Percentiles rank a stretch among this genome's conserved stretches.
phyloP scores from a whole-genome alignment of 768 basidiomycete genomes.

The Rubroboletus pulcherrimus region DNA sequence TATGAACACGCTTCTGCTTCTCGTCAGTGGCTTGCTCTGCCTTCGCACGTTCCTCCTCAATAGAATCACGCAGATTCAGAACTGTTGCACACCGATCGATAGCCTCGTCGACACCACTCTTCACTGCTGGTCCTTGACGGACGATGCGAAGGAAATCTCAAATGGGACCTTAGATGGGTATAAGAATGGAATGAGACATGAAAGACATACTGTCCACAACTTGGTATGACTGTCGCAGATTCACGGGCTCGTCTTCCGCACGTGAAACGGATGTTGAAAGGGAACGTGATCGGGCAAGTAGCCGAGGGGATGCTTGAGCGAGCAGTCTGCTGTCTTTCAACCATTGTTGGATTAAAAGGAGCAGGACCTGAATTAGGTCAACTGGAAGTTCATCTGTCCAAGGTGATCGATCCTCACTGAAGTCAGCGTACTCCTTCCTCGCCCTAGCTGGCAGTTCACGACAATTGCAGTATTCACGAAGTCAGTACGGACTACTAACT shows the following conservation, averaged over 20 bases:
- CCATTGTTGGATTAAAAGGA: slow-evolving; percentile 85
- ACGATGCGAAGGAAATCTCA: slow-evolving; percentile 81
- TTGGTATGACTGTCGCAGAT: slow-evolving; percentile 66
- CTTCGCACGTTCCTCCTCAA: slow-evolving; percentile 74
- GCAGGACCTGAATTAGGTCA: slow-evolving; percentile 52
- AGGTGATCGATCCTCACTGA: slow-evolving; percentile 48
- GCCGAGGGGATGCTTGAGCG: slow-evolving; percentile 31
- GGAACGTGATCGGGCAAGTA: slow-evolving; percentile 40
- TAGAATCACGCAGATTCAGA: slow-evolving; percentile 82
- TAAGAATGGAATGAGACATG: background rate
- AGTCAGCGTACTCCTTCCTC: slow-evolving; percentile 88
- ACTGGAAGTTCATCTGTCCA: background rate
- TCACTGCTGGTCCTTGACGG: slow-evolving; percentile 81
- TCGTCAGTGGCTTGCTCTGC: slow-evolving; percentile 79
- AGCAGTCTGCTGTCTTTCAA: slow-evolving; percentile 40
- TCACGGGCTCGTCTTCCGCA: slow-evolving; percentile 27
- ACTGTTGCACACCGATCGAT: slow-evolving; percentile 84
- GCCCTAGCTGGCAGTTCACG: slow-evolving; percentile 92
- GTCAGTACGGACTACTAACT: slow-evolving; percentile 67
- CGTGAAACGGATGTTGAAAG: slow-evolving; percentile 34
- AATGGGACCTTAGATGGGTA: slow-evolving; percentile 5
- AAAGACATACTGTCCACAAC: slow-evolving; percentile 81
- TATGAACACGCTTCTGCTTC: slow-evolving; percentile 57
- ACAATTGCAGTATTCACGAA: slow-evolving; percentile 76
- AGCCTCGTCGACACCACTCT: slow-evolving; percentile 79